Conservation (phyloP, 2,329 filamentous ascomycete species). For the Aspergillus udagawae region DNA sequence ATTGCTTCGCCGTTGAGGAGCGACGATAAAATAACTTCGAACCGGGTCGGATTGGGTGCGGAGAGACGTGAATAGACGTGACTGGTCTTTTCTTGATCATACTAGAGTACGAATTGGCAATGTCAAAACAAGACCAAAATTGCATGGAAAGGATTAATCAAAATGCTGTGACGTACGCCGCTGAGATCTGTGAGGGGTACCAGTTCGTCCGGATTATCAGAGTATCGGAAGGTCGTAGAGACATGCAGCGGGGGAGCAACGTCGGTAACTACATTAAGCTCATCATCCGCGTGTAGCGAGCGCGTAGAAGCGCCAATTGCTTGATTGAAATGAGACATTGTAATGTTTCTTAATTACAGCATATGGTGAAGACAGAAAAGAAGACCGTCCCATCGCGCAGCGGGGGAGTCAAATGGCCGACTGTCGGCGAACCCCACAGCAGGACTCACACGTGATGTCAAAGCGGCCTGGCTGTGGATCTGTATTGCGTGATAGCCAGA, state of each 20-base stretch:
- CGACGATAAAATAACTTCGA: constrained; percentile 75
- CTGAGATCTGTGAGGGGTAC: constrained; percentile 43
- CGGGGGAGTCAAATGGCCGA: neutral
- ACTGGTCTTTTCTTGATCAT: constrained; percentile 28
- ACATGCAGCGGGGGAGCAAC: constrained; percentile 87
- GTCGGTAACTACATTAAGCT: constrained; percentile 67
- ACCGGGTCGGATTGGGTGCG: constrained; percentile 74
- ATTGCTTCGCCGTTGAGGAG: constrained; percentile 64
- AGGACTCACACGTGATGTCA: neutral
- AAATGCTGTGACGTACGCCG: constrained; percentile 48
- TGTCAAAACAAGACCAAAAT: neutral
- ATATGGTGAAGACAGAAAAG: neutral
- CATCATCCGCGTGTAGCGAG: constrained; percentile 79
- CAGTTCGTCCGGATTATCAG: constrained; percentile 64
- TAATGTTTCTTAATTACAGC: neutral
- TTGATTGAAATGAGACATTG: constrained; percentile 23
- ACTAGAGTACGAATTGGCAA: constrained; percentile 8
- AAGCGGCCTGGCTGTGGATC: neutral
- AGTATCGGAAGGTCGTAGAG: constrained; percentile 86
- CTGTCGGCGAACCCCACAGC: neutral
- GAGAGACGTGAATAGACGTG: constrained; percentile 82
- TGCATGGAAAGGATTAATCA: neutral
- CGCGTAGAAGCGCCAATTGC: constrained; percentile 56
- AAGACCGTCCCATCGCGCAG: neutral
- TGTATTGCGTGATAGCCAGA: neutral